Conservation (phyloP, 371 early-diverging fungal genomes). For the Apophysomyces ossiformis region DNA sequence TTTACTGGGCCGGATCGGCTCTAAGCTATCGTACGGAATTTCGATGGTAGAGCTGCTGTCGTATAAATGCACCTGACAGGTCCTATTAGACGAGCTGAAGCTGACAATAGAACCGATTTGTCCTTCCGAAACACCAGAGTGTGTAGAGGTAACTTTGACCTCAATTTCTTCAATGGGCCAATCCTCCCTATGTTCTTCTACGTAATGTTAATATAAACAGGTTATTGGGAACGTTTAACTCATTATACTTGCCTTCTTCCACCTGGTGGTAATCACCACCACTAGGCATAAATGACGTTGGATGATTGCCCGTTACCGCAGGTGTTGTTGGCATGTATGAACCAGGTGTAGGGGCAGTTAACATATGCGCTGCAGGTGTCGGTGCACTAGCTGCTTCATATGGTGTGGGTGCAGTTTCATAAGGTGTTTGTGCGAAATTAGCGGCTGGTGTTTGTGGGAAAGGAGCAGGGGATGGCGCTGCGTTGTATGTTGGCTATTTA, state of each 20-base stretch:
- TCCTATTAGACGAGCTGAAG: slow-evolving; percentile 50
- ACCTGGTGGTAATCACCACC: slow-evolving; percentile 56
- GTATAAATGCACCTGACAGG: slow-evolving; percentile 43
- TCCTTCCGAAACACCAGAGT: slow-evolving; percentile 40
- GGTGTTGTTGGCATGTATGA: slow-evolving; percentile 58
- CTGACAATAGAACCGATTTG: slow-evolving; percentile 54
- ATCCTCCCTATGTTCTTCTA: slow-evolving; percentile 48
- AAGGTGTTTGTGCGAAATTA: slow-evolving; percentile 42
- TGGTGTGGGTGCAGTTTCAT: slow-evolving; percentile 40
- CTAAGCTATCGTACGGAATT: slow-evolving; percentile 56
- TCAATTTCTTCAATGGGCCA: slow-evolving; percentile 77
- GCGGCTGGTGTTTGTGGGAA: slow-evolving; percentile 56
- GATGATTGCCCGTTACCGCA: slow-evolving; percentile 56
- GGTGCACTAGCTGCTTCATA: slow-evolving; percentile 49
- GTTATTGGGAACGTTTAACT: neutral
- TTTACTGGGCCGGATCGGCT: slow-evolving; percentile 77
- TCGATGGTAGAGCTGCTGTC: slow-evolving; percentile 37
- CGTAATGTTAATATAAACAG: slow-evolving; percentile 16
- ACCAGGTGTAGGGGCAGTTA: slow-evolving; percentile 53
- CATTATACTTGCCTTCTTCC: slow-evolving; percentile 37
- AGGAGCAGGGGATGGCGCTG: slow-evolving; percentile 50
- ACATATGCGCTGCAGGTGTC: slow-evolving; percentile 38
- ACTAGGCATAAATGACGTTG: slow-evolving; percentile 70
- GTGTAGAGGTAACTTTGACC: slow-evolving; percentile 43
- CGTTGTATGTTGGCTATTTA: slow-evolving; percentile 29